Evolutionary conservation across 345 rosid species (phyloP), one percentile per base, ranked within the genome.

Genomic region (Eucalyptus brandiana): DNA sequence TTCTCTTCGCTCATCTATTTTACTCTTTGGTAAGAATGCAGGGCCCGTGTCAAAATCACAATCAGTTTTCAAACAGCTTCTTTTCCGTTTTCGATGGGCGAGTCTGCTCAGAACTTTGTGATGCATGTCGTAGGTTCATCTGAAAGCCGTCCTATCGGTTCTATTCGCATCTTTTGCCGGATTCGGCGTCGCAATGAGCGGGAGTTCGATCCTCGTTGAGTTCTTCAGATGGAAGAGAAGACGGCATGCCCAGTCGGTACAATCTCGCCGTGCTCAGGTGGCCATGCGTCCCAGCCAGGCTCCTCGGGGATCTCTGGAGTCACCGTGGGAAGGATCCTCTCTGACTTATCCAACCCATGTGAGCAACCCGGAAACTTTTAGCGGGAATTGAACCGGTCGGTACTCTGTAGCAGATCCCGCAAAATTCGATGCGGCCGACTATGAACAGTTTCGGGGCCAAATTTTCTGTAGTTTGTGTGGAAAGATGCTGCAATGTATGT

Each of bases 111-210:
- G 11, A 40, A 76, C 45, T 76, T 40, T 40, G 83, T 40, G 47
- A 50, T 86, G 44, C 60, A 58, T 18, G 58, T 88, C 23, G 26
- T 91, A 97, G 99, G 96, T 97, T 87, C 83, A 89, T n/a, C 89
- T 96, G 87, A 96, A 93, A 91, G 94, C 98, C 32, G 93, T 97
- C 87, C 93, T 97, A 89, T 95, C 99, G 2, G 90, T 96, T 72
- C 95, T 96, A 60, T 94, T 97, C 2, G 96, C 98, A 16, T 95
- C 98, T 89, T 96, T 97, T 91, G 93, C 98, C 7, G 99, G 99
- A 62, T 96, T 96, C 65, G 98, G 99, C 45, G 93, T 96, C 1
- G 93, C 98, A 21, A 98, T 96, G 98, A 94, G 98, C 87, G 97
- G 94, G 51, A 95, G 98, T 88, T 95, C 99, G 24, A 93, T 97